Conservation (phyloP, 2,329 filamentous ascomycete species). For the Trichoderma breve region DNA sequence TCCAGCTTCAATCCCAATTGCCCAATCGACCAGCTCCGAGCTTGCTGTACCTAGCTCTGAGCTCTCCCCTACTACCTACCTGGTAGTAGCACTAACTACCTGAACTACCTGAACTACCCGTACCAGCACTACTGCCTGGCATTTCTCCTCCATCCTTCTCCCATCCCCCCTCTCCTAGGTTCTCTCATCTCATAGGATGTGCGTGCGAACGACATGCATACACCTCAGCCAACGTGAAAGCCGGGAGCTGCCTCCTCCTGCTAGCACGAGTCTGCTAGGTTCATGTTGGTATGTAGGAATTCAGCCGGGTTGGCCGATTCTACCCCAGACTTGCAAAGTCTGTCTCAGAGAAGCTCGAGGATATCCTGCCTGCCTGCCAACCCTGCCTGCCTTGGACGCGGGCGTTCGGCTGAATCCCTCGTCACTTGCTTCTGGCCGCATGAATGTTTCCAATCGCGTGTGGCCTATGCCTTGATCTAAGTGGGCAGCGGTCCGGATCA, state of each 20-base stretch:
- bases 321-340: neutral
- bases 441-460: neutral
- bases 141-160: neutral
- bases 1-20: neutral
- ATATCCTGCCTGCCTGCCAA: neutral
- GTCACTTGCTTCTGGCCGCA: neutral
- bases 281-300: neutral
- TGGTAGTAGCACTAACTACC: neutral
- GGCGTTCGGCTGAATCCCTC: conserved; percentile 15
- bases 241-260: neutral
- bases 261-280: neutral
- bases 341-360: neutral
- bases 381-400: neutral
- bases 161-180: neutral
- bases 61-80: neutral
- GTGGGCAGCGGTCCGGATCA: conserved; percentile 16
- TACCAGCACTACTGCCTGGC: neutral
- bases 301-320: neutral
- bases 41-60: neutral
- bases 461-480: conserved; percentile 18
- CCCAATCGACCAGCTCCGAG: conserved; percentile 15
- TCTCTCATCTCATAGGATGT: neutral
- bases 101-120: neutral
- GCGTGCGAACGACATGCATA: conserved; percentile 16
- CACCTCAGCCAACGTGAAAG: neutral